phyloP scores from a whole-genome alignment of 2,329 filamentous ascomycete species.

The Paraphoma chrysanthemicola region DNA sequence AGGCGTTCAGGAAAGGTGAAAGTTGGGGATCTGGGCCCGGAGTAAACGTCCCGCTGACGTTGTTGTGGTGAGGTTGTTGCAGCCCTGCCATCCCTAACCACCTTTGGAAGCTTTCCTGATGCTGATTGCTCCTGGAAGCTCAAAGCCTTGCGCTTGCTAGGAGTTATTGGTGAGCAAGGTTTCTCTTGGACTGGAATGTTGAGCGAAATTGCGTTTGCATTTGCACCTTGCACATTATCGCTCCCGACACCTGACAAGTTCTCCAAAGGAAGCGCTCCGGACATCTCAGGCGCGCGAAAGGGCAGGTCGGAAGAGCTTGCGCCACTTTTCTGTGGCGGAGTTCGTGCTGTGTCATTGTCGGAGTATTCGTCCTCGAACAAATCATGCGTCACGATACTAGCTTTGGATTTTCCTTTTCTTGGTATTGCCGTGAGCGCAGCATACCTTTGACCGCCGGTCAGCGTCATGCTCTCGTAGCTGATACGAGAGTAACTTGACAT shows the following conservation, averaged over 20 bases:
- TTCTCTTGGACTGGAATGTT: not conserved
- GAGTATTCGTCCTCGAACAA: not conserved
- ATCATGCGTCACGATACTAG: not conserved
- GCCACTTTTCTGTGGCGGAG: not conserved
- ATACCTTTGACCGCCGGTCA: not conserved
- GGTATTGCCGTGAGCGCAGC: slow-evolving; percentile 1
- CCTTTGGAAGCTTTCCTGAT: slow-evolving; percentile 10
- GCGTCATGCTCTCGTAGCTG: not conserved
- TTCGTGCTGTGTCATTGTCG: not conserved
- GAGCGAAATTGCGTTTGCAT: not conserved
- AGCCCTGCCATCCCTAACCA: slow-evolving; percentile 1
- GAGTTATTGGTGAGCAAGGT: not conserved
- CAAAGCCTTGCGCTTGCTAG: slow-evolving; percentile 15
- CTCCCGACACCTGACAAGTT: too few species aligned
- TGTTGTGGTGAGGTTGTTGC: not conserved
- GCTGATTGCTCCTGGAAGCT: slow-evolving; percentile 1
- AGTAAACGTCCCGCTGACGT: slow-evolving; percentile 7
- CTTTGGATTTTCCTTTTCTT: slow-evolving; percentile 9
- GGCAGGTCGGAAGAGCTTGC: not conserved
- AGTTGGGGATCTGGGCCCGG: slow-evolving; percentile 6
- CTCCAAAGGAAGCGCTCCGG: not conserved
- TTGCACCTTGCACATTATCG: not conserved
- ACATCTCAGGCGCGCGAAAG: not conserved
- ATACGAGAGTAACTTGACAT: not conserved
- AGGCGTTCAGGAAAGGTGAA: not conserved